Percentiles rank a stretch among this genome's conserved stretches.
These are phyloP conservation scores for Alnus glutinosa DNA, from an alignment of 306 rosid genomes.

Conservation along the genomic window DNA sequence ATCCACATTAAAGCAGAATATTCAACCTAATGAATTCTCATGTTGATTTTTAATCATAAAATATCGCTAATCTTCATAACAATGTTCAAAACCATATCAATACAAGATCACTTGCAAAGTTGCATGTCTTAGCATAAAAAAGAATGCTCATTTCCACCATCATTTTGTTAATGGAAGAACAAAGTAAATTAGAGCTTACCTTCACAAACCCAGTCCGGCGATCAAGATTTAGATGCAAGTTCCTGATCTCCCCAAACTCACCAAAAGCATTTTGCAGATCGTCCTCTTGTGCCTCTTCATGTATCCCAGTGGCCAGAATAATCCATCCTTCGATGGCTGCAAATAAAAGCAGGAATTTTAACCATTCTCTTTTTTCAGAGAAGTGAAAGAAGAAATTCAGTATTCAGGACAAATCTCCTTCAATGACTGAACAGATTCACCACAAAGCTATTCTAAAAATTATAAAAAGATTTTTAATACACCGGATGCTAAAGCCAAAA, in stretches of 20 bases:
- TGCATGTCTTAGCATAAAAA: not conserved
- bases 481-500: not conserved
- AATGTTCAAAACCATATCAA: not conserved
- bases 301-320: conserved; percentile 90
- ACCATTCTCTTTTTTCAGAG: not conserved
- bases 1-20: not conserved
- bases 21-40: not conserved
- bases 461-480: not conserved
- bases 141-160: not conserved
- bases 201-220: conserved; percentile 98
- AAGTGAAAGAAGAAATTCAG: not conserved
- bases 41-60: not conserved
- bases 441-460: not conserved
- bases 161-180: not conserved
- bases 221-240: conserved; percentile 90
- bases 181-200: conserved; percentile 38
- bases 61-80: not conserved
- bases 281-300: conserved; percentile 98
- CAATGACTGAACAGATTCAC: not conserved
- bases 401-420: not conserved
- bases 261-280: conserved; percentile 86
- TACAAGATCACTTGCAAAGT: not conserved
- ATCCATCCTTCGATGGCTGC: conserved; percentile 99
- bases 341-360: not conserved
- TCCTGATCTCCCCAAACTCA: conserved; percentile 90